Evolutionary conservation across 1,284 basidiomycete species (phyloP).

Genomic region (Tetrapyrgos nigripes): DNA sequence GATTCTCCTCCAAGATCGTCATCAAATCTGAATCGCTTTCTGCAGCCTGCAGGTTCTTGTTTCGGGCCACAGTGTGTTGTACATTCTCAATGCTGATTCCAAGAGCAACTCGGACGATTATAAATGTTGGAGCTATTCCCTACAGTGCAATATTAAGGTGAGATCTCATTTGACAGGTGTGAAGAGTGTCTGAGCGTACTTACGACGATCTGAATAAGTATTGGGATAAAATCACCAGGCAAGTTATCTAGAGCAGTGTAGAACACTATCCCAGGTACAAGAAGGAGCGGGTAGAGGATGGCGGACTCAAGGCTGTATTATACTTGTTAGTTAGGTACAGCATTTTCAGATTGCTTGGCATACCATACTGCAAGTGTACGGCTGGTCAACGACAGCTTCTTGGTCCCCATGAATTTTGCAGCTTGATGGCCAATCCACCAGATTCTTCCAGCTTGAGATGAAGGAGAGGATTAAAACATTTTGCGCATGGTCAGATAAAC

Average conservation of each 20-base stretch:
- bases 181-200: background rate
- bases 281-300: slow-evolving; percentile 4
- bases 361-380: slow-evolving; percentile 5
- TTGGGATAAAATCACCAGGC: background rate
- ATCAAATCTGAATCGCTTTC: no score
- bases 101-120: slow-evolving; percentile 7
- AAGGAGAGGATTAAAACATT: background rate
- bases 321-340: background rate
- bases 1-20: no score
- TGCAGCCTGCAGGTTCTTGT: no score
- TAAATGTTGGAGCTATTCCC: slow-evolving; percentile 11
- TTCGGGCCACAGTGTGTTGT: no score
- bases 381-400: background rate
- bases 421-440: slow-evolving; percentile 8
- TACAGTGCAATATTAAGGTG: background rate
- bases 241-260: background rate
- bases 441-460: slow-evolving; percentile 7
- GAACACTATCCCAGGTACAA: slow-evolving; percentile 5
- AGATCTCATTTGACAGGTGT: background rate
- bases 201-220: slow-evolving; percentile 11
- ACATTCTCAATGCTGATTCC: no score
- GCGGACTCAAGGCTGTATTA: slow-evolving; percentile 7
- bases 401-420: background rate
- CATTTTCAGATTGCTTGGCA: background rate
- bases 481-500: background rate